Percentiles rank a stretch among this genome's conserved stretches.
These are phyloP conservation scores for Russula dissimulans DNA, from an alignment of 768 basidiomycete genomes.

Conservation along the genomic window DNA sequence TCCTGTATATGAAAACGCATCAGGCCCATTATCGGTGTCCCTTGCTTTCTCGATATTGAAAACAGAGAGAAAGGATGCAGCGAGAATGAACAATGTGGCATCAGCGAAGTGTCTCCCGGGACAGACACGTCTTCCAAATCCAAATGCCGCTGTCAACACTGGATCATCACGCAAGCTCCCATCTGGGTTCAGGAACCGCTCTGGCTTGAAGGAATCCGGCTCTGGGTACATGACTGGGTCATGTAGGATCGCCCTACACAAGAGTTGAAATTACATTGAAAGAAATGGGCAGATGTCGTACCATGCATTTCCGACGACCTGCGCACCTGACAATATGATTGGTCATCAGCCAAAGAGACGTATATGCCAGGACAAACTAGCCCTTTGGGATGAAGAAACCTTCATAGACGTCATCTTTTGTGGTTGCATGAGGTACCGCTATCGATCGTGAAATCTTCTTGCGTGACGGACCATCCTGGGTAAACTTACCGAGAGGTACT, in stretches of 20 bases:
- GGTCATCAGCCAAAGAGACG: not conserved
- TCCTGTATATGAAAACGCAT: not conserved
- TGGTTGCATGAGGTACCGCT: slow-evolving; percentile 20
- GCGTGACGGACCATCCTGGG: too few species aligned
- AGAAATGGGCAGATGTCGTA: too few species aligned
- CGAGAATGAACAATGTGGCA: not conserved
- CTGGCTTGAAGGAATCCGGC: not conserved
- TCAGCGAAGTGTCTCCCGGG: not conserved
- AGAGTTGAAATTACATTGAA: not conserved
- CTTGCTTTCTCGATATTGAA: not conserved
- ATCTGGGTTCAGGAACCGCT: not conserved
- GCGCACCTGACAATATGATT: not conserved
- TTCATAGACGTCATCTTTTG: slow-evolving; percentile 23
- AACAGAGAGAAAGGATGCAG: not conserved
- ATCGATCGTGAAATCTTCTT: not conserved
- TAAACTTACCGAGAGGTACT: slow-evolving; percentile 17
- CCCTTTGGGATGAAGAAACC: slow-evolving; percentile 25
- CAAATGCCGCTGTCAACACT: not conserved
- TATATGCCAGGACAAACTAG: not conserved
- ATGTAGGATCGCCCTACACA: not conserved
- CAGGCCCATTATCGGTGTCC: not conserved
- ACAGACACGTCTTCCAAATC: not conserved
- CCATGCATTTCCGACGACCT: not conserved
- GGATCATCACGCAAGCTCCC: not conserved
- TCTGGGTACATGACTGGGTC: not conserved